Evolutionary conservation across 805 yeast species (phyloP).

Genomic region (Jamesozyma rosinii): DNA sequence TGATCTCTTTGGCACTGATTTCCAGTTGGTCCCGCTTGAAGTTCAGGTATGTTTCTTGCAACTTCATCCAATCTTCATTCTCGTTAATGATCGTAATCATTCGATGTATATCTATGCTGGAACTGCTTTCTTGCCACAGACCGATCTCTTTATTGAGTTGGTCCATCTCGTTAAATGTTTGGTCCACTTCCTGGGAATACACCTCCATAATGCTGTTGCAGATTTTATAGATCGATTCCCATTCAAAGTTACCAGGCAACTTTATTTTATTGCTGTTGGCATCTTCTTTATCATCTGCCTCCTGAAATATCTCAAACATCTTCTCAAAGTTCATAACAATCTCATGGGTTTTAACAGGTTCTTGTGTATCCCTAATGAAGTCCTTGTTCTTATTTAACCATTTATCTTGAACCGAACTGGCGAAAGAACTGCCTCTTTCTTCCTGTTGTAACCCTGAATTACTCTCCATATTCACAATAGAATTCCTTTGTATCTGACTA

Average conservation of each 20-base stretch:
- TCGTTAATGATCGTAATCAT: constrained; percentile 21
- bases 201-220: constrained; percentile 26
- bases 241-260: constrained; percentile 14
- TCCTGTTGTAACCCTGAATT: no score
- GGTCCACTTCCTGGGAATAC: constrained; percentile 23
- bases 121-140: constrained; percentile 30
- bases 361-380: not conserved
- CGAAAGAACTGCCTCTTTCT: not conserved
- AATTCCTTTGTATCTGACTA: no score
- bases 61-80: constrained; percentile 24
- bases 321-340: not conserved
- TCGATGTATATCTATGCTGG: constrained; percentile 25
- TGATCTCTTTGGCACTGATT: constrained; percentile 22
- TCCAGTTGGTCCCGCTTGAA: constrained; percentile 17
- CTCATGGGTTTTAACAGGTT: not conserved
- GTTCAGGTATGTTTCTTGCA: constrained; percentile 20
- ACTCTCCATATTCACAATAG: no score
- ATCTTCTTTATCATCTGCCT: not conserved
- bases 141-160: constrained; percentile 20
- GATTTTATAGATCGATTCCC: constrained; percentile 26
- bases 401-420: not conserved
- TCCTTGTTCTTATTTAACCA: not conserved
- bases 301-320: not conserved
- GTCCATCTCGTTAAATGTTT: constrained; percentile 16
- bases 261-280: not conserved